Evolutionary conservation across 2,329 filamentous ascomycete genomes (phyloP).

Genomic region (Microsporum ferrugineum): DNA sequence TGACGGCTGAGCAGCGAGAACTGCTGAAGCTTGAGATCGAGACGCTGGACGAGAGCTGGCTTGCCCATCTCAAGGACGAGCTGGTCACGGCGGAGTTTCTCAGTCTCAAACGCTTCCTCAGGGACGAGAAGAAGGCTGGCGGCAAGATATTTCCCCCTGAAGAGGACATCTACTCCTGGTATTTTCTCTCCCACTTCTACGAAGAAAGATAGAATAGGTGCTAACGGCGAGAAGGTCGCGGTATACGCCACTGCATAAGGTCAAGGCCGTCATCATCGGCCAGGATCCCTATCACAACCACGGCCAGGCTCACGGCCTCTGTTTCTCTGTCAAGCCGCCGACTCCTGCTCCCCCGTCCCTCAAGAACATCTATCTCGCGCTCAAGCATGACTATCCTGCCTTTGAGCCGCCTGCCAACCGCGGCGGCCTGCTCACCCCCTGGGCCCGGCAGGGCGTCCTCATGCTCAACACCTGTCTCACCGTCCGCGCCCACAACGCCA

Average conservation of each 20-base stretch:
- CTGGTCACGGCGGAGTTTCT: slow-evolving; percentile 69
- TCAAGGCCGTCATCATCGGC: slow-evolving; percentile 87
- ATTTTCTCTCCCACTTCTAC: slow-evolving; percentile 13
- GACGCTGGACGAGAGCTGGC: slow-evolving; percentile 83
- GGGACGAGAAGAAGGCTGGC: slow-evolving; percentile 59
- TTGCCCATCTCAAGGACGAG: slow-evolving; percentile 79
- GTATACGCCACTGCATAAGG: slow-evolving; percentile 74
- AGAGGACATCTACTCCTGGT: slow-evolving; percentile 93
- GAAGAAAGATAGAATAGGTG: not conserved
- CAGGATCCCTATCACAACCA: slow-evolving; percentile 96
- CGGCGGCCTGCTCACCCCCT: slow-evolving; percentile 74
- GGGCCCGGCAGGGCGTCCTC: slow-evolving; percentile 86
- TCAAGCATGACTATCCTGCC: slow-evolving; percentile 76
- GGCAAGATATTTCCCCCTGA: slow-evolving; percentile 78
- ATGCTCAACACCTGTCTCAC: slow-evolving; percentile 93
- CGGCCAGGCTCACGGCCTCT: slow-evolving; percentile 92
- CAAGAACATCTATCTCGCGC: slow-evolving; percentile 81
- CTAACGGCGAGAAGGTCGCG: slow-evolving; percentile 58
- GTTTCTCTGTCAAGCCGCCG: slow-evolving; percentile 86
- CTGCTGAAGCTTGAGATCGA: slow-evolving; percentile 83
- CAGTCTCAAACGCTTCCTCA: slow-evolving; percentile 75
- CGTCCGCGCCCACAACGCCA: slow-evolving; percentile 77
- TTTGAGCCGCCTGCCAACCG: slow-evolving; percentile 66
- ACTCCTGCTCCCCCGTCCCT: slow-evolving; percentile 81
- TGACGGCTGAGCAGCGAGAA: slow-evolving; percentile 70